Percentiles rank a stretch among this genome's conserved stretches.
Conservation (phyloP, 2,329 filamentous ascomycete genomes). For the Neonectria neomacrospora region DNA sequence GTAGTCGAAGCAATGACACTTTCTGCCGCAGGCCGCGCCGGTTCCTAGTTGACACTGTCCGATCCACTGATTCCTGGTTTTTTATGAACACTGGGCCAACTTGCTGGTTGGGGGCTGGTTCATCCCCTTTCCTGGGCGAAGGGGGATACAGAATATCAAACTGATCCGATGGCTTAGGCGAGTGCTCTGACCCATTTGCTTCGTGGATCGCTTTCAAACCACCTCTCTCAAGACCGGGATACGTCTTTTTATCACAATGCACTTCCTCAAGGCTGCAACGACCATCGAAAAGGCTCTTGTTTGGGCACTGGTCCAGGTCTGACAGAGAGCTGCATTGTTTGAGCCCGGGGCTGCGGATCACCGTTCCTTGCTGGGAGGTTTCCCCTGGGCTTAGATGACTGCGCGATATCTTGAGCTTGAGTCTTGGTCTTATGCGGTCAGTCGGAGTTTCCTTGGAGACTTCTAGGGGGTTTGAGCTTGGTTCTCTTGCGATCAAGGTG, state of each 20-base stretch:
- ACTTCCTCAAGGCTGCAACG: conserved; percentile 30
- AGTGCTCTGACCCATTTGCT: conserved; percentile 25
- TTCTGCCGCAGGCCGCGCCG: conserved; percentile 43
- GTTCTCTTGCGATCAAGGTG: conserved; percentile 16
- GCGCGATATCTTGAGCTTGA: conserved; percentile 50
- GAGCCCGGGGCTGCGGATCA: conserved; percentile 39
- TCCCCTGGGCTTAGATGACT: conserved; percentile 41
- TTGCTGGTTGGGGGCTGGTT: conserved; percentile 20
- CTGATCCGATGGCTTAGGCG: conserved; percentile 46
- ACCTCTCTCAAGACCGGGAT: conserved; percentile 13
- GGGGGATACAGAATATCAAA: conserved; percentile 51
- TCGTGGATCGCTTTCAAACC: conserved; percentile 26
- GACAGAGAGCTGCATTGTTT: conserved; percentile 50
- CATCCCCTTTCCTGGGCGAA: conserved; percentile 30
- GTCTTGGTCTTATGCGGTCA: conserved; percentile 40
- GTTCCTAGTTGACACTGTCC: background rate
- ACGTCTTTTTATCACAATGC: conserved; percentile 22
- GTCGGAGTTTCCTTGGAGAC: conserved; percentile 23
- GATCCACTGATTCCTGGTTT: background rate
- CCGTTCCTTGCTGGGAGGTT: conserved; percentile 23
- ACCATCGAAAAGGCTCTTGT: conserved; percentile 13
- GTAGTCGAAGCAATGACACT: conserved; percentile 46
- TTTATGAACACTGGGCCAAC: conserved; percentile 15
- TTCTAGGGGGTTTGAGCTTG: conserved; percentile 5
- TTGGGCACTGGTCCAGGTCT: conserved; percentile 42